Evolutionary conservation across 2,329 filamentous ascomycete species (phyloP), one percentile per base, ranked within the genome.

Genomic region (Xylariaceae sp.): DNA sequence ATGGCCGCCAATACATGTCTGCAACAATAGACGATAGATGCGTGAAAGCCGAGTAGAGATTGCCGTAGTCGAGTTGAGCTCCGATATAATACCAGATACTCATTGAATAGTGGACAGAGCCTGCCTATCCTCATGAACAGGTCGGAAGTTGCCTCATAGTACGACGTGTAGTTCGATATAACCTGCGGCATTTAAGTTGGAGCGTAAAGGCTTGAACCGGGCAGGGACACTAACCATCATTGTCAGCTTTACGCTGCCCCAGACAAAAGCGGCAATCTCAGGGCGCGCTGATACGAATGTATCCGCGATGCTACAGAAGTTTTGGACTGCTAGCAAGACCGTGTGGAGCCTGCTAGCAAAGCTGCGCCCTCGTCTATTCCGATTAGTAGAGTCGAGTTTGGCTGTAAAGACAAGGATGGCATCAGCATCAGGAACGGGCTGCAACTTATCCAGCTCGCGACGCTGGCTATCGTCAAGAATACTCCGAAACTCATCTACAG

Each of bases 181-280:
- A 67, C 41, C 72, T 74, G 29, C 23, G 20, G 29, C 8, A 24
- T 23, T 37, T 23, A 24, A 37, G 15, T 18, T 8, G n/a, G 11
- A 23, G 29, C n/a, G 18, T 13, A 16, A n/a, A 4, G 6, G 11
- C 13, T 7, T 29, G 10, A n/a, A 13, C 39, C 29, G 7, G 3
- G n/a, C 21, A 4, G 6, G 16, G 16, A 11, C 3, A 62, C 62
- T 53, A 50, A 72, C 69, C 41, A 70, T 63, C 36, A 77, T 64
- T 11, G 75, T 70, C 10, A 78, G 55, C 51, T 73, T 74, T 5
- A 77, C 62, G 39, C 70, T 73, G 2, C 75, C 75, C 76, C 74
- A 78, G 21, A 77, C 64, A 2, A 77, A 59, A 4, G 72, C 72
- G 13, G 75, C 70, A 21, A 75, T 70, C 18, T 64, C 60, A 1